phyloP scores from a whole-genome alignment of 345 rosid species.

The Citrus maxima region DNA sequence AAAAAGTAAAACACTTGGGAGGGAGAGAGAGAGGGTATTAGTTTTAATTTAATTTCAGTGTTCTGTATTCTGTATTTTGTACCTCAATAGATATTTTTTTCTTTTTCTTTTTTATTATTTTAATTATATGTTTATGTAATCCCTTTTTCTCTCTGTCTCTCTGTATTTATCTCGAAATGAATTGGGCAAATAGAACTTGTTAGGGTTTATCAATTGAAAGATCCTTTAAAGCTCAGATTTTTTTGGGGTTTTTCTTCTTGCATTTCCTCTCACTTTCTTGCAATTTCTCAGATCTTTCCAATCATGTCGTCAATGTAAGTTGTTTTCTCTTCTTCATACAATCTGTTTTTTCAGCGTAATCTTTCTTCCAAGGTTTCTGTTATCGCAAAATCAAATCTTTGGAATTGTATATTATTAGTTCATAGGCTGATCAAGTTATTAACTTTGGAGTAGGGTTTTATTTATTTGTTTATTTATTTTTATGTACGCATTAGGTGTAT shows the following conservation, averaged over 20 bases:
- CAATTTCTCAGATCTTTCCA: conserved; percentile 23
- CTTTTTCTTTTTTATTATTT: neutral
- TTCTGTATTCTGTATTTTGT: neutral
- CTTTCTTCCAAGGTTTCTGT: neutral
- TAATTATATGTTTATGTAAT: neutral
- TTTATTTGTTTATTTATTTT: neutral
- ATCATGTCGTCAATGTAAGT: conserved; percentile 27
- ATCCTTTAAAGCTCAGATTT: conserved; percentile 13
- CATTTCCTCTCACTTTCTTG: conserved; percentile 8
- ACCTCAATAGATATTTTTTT: neutral
- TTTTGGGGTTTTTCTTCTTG: conserved; percentile 3
- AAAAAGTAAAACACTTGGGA: too few species aligned
- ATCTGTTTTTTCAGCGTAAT: neutral
- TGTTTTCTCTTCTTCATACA: neutral
- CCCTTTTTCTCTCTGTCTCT: neutral
- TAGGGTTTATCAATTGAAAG: conserved; percentile 35
- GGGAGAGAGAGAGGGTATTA: neutral
- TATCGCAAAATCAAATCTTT: neutral
- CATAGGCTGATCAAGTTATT: conserved; percentile 2
- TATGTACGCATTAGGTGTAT: neutral
- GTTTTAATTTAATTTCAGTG: neutral
- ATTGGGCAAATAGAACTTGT: conserved; percentile 22
- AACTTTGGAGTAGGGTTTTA: neutral
- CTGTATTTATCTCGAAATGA: conserved; percentile 8
- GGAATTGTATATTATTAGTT: neutral